phyloP scores from a whole-genome alignment of 148 eudicot genomes.

The Tetragonia tetragonoides region DNA sequence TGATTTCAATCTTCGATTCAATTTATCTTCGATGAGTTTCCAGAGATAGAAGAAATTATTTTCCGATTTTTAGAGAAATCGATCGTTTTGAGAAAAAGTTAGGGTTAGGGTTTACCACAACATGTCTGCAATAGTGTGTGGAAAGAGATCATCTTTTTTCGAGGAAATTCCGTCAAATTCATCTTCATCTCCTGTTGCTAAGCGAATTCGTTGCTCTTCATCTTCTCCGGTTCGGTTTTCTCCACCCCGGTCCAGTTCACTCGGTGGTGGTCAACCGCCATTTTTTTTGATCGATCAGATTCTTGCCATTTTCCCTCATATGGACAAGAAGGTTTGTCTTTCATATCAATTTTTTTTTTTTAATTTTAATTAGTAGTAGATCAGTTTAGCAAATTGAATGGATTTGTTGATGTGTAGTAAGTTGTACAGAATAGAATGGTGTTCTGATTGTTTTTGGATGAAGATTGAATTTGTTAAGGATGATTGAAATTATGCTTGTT shows the following conservation, averaged over 20 bases:
- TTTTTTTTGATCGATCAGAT: constrained; percentile 56
- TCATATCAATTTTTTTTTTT: background rate
- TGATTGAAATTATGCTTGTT: background rate
- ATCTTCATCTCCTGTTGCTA: constrained; percentile 23
- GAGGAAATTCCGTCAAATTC: constrained; percentile 72
- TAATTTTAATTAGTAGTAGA: background rate
- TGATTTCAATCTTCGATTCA: background rate
- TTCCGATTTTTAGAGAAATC: background rate
- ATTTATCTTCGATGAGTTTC: background rate
- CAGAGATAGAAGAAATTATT: background rate
- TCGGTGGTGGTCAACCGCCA: constrained; percentile 22
- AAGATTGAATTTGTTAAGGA: background rate
- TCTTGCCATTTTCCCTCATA: constrained; percentile 55
- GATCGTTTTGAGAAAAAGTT: constrained; percentile 14
- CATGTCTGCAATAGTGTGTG: constrained; percentile 88
- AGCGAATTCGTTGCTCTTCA: constrained; percentile 39
- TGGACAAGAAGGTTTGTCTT: constrained; percentile 65
- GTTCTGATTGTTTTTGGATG: background rate
- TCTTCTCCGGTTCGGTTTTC: constrained; percentile 56
- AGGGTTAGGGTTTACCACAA: constrained; percentile 30
- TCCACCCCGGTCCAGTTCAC: constrained; percentile 34
- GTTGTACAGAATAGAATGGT: background rate
- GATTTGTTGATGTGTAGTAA: background rate
- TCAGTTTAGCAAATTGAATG: background rate
- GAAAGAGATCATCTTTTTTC: constrained; percentile 81